Conservation (phyloP, 2,329 filamentous ascomycete species). For the Blumeria hordei region DNA sequence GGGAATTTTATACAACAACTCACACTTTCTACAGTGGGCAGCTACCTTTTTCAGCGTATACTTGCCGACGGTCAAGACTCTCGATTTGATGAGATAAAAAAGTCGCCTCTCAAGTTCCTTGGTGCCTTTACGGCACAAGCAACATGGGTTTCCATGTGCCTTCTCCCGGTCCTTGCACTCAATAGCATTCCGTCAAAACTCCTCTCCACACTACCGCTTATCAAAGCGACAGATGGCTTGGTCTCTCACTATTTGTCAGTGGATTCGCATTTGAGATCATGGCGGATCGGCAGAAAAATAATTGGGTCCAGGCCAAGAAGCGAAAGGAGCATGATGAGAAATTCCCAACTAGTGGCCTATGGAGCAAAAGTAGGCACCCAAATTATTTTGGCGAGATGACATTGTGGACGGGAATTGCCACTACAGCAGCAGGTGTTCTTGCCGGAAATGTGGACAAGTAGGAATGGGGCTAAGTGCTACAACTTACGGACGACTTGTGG, state of each 20-base stretch:
- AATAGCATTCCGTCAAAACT: too few relatives aligned
- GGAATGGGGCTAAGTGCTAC: constrained; percentile 30
- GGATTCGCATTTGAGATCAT: constrained; percentile 35
- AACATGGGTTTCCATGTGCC: too few relatives aligned
- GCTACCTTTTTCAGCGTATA: too few relatives aligned
- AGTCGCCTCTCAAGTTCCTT: too few relatives aligned
- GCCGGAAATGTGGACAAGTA: constrained; percentile 25
- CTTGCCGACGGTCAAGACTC: too few relatives aligned
- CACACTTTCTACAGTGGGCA: too few relatives aligned
- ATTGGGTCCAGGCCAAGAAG: constrained; percentile 35
- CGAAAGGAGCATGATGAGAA: constrained; percentile 41
- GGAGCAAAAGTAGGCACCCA: constrained; percentile 35
- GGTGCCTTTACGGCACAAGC: too few relatives aligned
- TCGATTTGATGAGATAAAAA: too few relatives aligned
- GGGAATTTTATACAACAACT: too few relatives aligned
- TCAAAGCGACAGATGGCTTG: constrained; percentile 31
- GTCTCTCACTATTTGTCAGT: constrained; percentile 29
- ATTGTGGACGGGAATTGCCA: constrained; percentile 43
- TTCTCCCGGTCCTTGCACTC: too few relatives aligned
- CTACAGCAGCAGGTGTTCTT: constrained; percentile 30
- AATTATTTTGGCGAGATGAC: constrained; percentile 53
- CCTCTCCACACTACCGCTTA: too few relatives aligned
- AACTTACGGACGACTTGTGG: constrained; percentile 19
- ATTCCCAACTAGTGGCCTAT: constrained; percentile 39
- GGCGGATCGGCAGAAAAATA: constrained; percentile 38